Evolutionary conservation across 2,329 filamentous ascomycete genomes (phyloP), one percentile per base, ranked within the genome.

Genomic region (Scedosporium boydii): DNA sequence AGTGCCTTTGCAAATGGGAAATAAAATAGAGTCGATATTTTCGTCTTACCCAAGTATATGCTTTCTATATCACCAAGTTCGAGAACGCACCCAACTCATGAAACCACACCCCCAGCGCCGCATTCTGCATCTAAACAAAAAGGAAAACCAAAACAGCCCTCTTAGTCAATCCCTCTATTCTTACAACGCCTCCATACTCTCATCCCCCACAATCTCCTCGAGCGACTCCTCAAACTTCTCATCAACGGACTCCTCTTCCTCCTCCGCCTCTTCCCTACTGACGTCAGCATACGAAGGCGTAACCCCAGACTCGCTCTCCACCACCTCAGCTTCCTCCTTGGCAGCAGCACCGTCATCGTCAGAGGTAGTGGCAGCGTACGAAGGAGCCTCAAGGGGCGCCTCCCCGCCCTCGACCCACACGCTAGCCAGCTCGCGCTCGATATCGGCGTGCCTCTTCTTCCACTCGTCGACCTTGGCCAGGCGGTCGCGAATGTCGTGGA

Each of bases 391-490:
- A 55, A 83, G 69, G 23, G 51, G 51, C 23, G 73, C 70, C 38
- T 80, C 80, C 26, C 77, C 80, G 53, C 79, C 75, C 58, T 83
- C 81, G 3, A 82, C 81, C 83, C 83, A 86, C 46, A 86, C 83
- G 66, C 80, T 77, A 27, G 79, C 85, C 63, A 99, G 77, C 76
- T 99, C 93, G 53, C 76, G 76, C 69, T 98, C 92, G 69, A 99
- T 96, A 73, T 92, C 89, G 59, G 86, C 82, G 42, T 86, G 85
- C 59, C 95, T 82, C 66, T 77, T 76, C 78, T 93, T 91, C 91
- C 91, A 96, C 68, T 87, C 82, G 61, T 93, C 89, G 0, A 98
- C 93, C 74, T 91, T 87, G 10, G 85, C 82, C 6, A 99, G 78
- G 26, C 89, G 82, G 72, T 93, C 91, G 34, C 88, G 85, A 53